Evolutionary conservation across 352 stramenopile species (phyloP).

Genomic region (Phytophthora colocasiae): DNA sequence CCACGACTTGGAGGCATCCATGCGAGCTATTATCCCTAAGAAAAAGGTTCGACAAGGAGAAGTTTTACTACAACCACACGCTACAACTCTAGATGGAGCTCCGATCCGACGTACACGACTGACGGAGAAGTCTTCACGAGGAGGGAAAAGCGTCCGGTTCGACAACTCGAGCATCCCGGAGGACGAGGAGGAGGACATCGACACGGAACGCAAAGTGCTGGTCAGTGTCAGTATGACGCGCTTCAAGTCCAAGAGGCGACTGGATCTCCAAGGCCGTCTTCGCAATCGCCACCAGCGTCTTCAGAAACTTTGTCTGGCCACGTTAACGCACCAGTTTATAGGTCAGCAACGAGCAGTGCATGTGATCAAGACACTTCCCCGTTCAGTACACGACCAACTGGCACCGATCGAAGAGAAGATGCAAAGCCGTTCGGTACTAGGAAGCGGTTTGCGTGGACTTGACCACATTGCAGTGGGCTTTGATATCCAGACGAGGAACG

Average conservation of each 20-base stretch:
- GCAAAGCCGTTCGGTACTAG: slow-evolving; percentile 50
- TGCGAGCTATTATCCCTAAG: slow-evolving; percentile 48
- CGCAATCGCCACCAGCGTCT: slow-evolving; percentile 50
- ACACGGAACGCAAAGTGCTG: slow-evolving; percentile 40
- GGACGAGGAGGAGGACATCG: slow-evolving; percentile 13
- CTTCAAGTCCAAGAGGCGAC: slow-evolving; percentile 41
- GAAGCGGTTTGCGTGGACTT: slow-evolving; percentile 35
- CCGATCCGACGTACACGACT: slow-evolving; percentile 19
- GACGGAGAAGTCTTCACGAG: slow-evolving; percentile 15
- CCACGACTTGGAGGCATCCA: slow-evolving; percentile 53
- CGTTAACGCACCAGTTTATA: slow-evolving; percentile 53
- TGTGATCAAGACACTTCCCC: slow-evolving; percentile 68
- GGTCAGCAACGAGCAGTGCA: slow-evolving; percentile 55
- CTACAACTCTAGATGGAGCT: slow-evolving; percentile 32
- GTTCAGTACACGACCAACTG: slow-evolving; percentile 65
- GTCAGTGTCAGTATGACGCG: slow-evolving; percentile 51
- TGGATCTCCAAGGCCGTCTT: slow-evolving; percentile 42
- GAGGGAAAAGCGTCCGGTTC: slow-evolving; percentile 28
- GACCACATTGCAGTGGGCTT: slow-evolving; percentile 71
- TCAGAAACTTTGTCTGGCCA: slow-evolving; percentile 65
- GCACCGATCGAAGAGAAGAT: slow-evolving; percentile 51
- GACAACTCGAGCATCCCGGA: slow-evolving; percentile 28
- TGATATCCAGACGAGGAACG: slow-evolving; percentile 54
- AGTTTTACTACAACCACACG: slow-evolving; percentile 38
- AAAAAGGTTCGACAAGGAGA: slow-evolving; percentile 44